Conservation (phyloP, 345 rosid genomes). For the Arabis alpina region DNA sequence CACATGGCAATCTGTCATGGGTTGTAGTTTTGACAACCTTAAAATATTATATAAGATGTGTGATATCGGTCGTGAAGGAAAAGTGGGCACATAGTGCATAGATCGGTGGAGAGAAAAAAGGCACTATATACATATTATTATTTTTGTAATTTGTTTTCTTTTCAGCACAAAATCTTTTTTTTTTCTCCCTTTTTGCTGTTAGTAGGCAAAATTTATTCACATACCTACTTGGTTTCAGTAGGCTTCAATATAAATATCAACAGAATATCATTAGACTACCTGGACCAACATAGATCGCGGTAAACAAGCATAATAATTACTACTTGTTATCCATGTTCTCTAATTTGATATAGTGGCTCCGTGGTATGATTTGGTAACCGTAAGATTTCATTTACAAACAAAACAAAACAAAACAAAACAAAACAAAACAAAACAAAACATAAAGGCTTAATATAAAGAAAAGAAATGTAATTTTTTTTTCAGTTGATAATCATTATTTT, state of each 20-base stretch:
- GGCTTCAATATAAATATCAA: neutral
- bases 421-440: no score
- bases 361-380: no score
- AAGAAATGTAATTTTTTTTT: no score
- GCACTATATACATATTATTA: neutral
- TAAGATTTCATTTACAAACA: no score
- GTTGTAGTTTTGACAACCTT: no score
- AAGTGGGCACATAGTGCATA: conserved; percentile 21
- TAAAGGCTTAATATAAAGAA: no score
- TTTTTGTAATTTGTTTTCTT: conserved; percentile 15
- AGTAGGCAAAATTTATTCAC: conserved; percentile 7
- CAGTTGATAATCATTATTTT: no score
- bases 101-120: conserved; percentile 21
- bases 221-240: neutral
- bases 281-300: neutral
- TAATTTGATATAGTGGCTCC: neutral
- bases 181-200: neutral
- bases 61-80: conserved; percentile 2
- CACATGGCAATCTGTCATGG: no score
- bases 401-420: no score
- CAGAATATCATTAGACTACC: neutral
- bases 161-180: neutral
- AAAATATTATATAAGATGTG: no score
- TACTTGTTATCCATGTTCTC: neutral
- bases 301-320: neutral